Base-by-base conservation (phyloP, 768 basidiomycete species). In the Mrakia blollopis region DNA sequence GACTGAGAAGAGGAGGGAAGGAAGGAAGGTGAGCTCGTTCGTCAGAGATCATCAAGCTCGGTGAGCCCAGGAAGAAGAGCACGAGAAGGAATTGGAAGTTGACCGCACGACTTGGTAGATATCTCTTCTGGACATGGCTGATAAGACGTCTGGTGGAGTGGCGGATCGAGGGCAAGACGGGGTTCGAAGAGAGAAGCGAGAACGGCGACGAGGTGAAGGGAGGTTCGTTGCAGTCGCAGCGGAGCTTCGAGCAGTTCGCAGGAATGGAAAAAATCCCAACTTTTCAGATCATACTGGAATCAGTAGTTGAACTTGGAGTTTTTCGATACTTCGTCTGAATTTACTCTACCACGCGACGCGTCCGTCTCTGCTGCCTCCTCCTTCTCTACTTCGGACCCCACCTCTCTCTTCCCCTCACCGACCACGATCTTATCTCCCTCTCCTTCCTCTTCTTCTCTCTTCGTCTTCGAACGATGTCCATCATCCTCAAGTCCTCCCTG, bases 51-150 rank as follows among this genome's bases (percentile, higher is more conserved):
- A 8, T 9, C 14, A n/a, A 35, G 14, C 23, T 23, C 30, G n/a
- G 14, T n/a, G 54, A 21, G 47, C 25, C 23, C 8, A 21, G 30
- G 72, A 72, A 8, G 8, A 37, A 23, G 60, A 23, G 28, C 1
- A 13, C 5, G 44, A 44, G 10, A n/a, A n/a, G n/a, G n/a, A n/a
- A n/a, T n/a, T n/a, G n/a, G 44, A 44, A 2, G 44, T 7, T 23
- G 35, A 57, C n/a, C 72, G 50, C 7, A 72, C 72, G 72, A 72
- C 72, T 30, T 32, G 30, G 32, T 72, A 72, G 32, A 54, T 72
- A 23, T 72, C 50, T 32, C 70, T 6, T 35, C 50, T 28, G 50
- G 47, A 35, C 52, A 72, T 72, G 54, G 47, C 25, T 28, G 63
- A 28, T n/a, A n/a, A 57, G 57, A 7, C 4, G 25, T 57, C 1